These are phyloP conservation scores for Voacanga thouarsii DNA, from an alignment of 257 asterid genomes.

Conservation along the genomic window DNA sequence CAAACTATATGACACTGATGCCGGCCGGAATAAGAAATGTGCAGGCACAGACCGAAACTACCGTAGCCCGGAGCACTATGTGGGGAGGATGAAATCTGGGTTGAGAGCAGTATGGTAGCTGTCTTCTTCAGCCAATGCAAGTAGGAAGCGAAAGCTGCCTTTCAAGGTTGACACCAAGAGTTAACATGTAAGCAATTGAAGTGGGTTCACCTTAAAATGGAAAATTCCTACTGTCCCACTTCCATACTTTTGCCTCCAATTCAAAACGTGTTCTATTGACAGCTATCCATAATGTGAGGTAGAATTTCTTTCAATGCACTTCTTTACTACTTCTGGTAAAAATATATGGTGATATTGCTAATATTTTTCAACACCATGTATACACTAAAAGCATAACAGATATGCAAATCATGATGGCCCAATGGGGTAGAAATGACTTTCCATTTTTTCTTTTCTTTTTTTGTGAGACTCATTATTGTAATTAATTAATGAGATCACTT, in stretches of 20 bases:
- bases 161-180: conserved; percentile 38
- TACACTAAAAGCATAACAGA: background rate
- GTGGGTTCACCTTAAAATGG: conserved; percentile 40
- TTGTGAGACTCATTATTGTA: background rate
- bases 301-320: background rate
- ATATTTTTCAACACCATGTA: background rate
- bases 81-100: background rate
- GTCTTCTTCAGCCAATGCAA: conserved; percentile 55
- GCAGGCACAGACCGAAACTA: background rate
- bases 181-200: conserved; percentile 51
- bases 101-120: conserved; percentile 37
- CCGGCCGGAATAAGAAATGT: background rate
- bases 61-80: background rate
- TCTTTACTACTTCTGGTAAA: background rate
- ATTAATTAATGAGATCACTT: background rate
- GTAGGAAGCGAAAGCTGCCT: conserved; percentile 29
- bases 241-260: conserved; percentile 25
- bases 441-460: background rate
- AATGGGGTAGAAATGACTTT: too few species aligned
- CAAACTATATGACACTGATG: too few species aligned
- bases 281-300: conserved; percentile 4
- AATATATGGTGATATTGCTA: background rate
- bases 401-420: background rate
- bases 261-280: conserved; percentile 36
- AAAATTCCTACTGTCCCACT: conserved; percentile 25